phyloP scores from a whole-genome alignment of 164 flowering plant species.

The Aristolochia contorta region DNA sequence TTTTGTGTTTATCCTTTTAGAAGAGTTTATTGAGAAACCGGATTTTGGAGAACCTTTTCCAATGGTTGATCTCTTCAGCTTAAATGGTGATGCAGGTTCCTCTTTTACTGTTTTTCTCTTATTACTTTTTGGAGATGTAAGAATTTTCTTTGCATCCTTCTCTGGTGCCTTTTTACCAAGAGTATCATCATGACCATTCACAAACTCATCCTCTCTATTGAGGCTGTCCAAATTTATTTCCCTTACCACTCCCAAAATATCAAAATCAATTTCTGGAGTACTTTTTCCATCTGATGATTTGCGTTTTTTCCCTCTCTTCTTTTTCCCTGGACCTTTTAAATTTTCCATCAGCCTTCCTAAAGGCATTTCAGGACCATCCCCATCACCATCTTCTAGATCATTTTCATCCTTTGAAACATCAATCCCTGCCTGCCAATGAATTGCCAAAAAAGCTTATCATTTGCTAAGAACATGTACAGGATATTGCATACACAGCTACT shows the following conservation, averaged over 20 bases:
- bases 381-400: constrained; percentile 36
- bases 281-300: constrained; percentile 21
- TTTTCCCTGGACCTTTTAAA: constrained; percentile 45
- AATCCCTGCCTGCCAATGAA: constrained; percentile 32
- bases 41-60: constrained; percentile 15
- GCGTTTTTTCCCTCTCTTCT: constrained; percentile 34
- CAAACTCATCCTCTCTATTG: constrained; percentile 9
- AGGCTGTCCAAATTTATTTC: constrained; percentile 65
- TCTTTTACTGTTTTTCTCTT: constrained; percentile 24
- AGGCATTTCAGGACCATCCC: constrained; percentile 76
- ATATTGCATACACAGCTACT: not conserved
- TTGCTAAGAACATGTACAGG: constrained; percentile 5
- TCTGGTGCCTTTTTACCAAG: constrained; percentile 19
- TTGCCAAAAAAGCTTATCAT: constrained; percentile 4
- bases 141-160: constrained; percentile 11
- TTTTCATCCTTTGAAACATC: constrained; percentile 30
- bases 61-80: constrained; percentile 47
- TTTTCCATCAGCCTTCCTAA: constrained; percentile 64
- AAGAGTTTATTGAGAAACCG: not conserved
- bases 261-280: constrained; percentile 47
- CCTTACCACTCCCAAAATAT: constrained; percentile 75
- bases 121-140: constrained; percentile 29
- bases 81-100: constrained; percentile 33
- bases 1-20: constrained; percentile 9
- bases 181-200: constrained; percentile 24